Conservation (phyloP, 2,329 filamentous ascomycete species). For the Ophiobolus disseminans region DNA sequence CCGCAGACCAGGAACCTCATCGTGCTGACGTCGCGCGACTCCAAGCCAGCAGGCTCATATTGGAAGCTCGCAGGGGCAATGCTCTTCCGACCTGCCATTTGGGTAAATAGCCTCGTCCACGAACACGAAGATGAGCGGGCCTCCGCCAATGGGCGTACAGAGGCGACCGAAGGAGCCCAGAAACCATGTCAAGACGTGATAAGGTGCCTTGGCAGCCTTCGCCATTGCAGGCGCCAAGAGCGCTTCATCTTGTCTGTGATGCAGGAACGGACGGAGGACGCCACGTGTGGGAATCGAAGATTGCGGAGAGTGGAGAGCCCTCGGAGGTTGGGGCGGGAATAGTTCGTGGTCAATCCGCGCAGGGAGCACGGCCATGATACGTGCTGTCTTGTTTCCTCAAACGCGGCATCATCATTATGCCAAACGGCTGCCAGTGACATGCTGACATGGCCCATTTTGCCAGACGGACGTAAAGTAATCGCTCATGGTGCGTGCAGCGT, state of each 20-base stretch:
- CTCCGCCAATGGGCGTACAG: slow-evolving; percentile 19
- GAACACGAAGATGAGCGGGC: slow-evolving; percentile 12
- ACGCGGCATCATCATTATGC: neutral
- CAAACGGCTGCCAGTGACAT: neutral
- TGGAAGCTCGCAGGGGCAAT: slow-evolving; percentile 10
- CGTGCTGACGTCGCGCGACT: slow-evolving; percentile 16
- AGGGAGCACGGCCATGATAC: neutral
- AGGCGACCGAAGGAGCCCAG: slow-evolving; percentile 19
- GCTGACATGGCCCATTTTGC: neutral
- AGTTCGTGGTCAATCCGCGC: neutral
- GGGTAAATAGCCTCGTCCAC: slow-evolving; percentile 13
- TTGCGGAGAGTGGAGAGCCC: slow-evolving; percentile 8
- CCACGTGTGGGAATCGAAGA: slow-evolving; percentile 1
- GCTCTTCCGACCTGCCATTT: slow-evolving; percentile 27
- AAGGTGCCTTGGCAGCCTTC: slow-evolving; percentile 35
- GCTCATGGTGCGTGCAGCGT: no score
- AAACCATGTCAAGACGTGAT: slow-evolving; percentile 34
- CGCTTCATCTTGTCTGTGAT: slow-evolving; percentile 16
- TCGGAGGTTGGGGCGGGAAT: slow-evolving; percentile 1
- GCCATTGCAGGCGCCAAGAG: slow-evolving; percentile 15
- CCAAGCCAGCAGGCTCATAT: slow-evolving; percentile 17
- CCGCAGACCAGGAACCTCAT: slow-evolving; percentile 17
- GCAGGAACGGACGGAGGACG: slow-evolving; percentile 11
- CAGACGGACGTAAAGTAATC: neutral
- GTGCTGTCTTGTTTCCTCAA: neutral